A percentile compares a stretch with the other conserved stretches of the same genome.
These are phyloP conservation scores for Phlebopus sp. DNA, from an alignment of 1,284 basidiomycete species.

Conservation along the genomic window DNA sequence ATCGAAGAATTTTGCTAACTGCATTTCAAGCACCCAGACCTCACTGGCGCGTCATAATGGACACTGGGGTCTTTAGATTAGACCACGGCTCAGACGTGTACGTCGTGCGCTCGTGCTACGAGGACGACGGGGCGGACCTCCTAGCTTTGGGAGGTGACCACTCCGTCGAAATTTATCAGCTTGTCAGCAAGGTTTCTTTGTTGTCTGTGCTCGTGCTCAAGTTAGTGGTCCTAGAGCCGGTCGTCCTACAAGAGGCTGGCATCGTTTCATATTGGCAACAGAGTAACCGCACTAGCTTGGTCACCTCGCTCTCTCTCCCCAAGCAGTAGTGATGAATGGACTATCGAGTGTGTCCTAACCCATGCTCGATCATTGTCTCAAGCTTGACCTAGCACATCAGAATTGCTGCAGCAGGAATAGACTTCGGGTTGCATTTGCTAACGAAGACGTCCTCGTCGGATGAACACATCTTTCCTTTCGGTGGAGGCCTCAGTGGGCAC, in stretches of 20 bases:
- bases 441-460: slow-evolving; percentile 48
- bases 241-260: slow-evolving; percentile 51
- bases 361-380: neutral
- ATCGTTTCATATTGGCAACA: slow-evolving; percentile 69
- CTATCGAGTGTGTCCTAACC: slow-evolving; percentile 57
- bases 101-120: slow-evolving; percentile 58
- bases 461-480: slow-evolving; percentile 66
- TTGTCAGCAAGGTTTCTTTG: slow-evolving; percentile 41
- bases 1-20: neutral
- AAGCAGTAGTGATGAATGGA: slow-evolving; percentile 59
- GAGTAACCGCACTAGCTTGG: slow-evolving; percentile 75
- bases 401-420: slow-evolving; percentile 60
- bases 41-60: slow-evolving; percentile 38
- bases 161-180: slow-evolving; percentile 63
- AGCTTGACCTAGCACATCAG: slow-evolving; percentile 35
- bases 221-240: slow-evolving; percentile 32
- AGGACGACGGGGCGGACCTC: slow-evolving; percentile 62
- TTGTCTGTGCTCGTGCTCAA: slow-evolving; percentile 9
- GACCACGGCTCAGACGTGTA: slow-evolving; percentile 57
- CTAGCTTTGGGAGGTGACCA: slow-evolving; percentile 70
- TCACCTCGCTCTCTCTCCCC: slow-evolving; percentile 68
- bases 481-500: slow-evolving; percentile 73
- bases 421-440: slow-evolving; percentile 68
- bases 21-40: neutral
- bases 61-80: slow-evolving; percentile 43